Conservation (phyloP, 352 stramenopile genomes). For the Globisporangium nunn region DNA sequence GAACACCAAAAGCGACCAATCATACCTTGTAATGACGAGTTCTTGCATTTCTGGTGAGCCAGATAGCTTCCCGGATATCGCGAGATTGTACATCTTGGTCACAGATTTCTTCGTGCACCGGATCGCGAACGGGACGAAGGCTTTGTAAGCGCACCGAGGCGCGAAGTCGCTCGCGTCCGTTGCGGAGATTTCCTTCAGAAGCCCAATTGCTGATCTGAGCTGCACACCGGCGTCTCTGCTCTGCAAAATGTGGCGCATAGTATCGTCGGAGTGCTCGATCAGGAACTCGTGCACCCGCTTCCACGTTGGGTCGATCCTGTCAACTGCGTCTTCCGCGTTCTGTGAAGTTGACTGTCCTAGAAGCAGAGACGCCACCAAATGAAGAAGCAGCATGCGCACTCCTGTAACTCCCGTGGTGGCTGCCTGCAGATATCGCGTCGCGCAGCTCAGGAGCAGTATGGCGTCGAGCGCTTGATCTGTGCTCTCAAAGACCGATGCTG, state of each 20-base stretch:
- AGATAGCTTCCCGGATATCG: slow-evolving; percentile 17
- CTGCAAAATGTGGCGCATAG: slow-evolving; percentile 5
- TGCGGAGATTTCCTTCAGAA: slow-evolving; percentile 27
- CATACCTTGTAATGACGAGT: slow-evolving; percentile 34
- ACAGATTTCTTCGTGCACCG: slow-evolving; percentile 37
- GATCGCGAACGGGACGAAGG: slow-evolving; percentile 26
- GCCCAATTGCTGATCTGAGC: slow-evolving; percentile 11
- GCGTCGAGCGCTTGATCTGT: slow-evolving; percentile 20
- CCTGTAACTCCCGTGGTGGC: slow-evolving; percentile 8
- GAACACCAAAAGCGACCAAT: slow-evolving; percentile 10
- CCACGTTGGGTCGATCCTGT: slow-evolving; percentile 1
- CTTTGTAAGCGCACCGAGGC: slow-evolving; percentile 6
- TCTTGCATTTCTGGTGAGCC: slow-evolving; percentile 18
- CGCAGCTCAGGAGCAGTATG: slow-evolving; percentile 31
- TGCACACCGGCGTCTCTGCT: background rate
- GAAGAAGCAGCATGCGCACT: slow-evolving; percentile 2
- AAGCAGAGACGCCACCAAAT: slow-evolving; percentile 6
- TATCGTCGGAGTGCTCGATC: slow-evolving; percentile 1
- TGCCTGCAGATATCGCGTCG: slow-evolving; percentile 20
- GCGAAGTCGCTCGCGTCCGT: background rate
- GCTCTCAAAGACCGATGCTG: slow-evolving; percentile 36
- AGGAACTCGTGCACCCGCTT: background rate
- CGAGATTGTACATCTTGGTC: slow-evolving; percentile 36
- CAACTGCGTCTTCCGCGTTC: background rate
- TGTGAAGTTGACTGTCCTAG: slow-evolving; percentile 1